Evolutionary conservation across 1,284 basidiomycete species (phyloP), one percentile per base, ranked within the genome.

Genomic region (Salmacisia buchloeana): DNA sequence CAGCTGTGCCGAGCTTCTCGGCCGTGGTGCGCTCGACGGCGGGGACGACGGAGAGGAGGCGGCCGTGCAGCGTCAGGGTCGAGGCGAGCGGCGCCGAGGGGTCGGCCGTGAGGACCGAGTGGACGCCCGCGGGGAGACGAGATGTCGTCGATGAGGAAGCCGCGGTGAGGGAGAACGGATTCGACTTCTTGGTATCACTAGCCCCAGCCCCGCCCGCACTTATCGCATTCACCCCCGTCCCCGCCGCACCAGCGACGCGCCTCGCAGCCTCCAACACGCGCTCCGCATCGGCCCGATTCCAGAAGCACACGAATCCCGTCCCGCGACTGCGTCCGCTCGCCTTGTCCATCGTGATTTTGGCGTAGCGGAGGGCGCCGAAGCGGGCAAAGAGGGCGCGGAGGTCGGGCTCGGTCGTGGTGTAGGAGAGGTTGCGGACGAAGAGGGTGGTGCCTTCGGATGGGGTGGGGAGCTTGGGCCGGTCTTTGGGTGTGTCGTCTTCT

Each of bases 281-380:
- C 72, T 94, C 89, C 3, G 94, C 94, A 68, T 94, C 89, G 65
- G 88, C 89, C 67, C 85, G 86, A 68, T 94, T 92, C 94, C 94
- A 97, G 82, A 96, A 97, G 80, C 93, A 97, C 0, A 90, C 92
- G 79, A 99, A 99, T 0, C 92, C 96, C 0, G 93, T 97, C 9
- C 96, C 96, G 56, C 92, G 85, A 34, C 93, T 92, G 57, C 92
- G 88, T 12, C 59, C 29, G 0, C 89, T 92, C 0, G 85, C 85
- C 18, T 83, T 84, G 75, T 98, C 96, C 81, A 94, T 84, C 0
- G 94, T 90, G 63, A 98, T 91, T 34, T 91, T 87, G 2, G 91
- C 94, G 80, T 98, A 99, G 27, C 93, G 88, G 23, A 99, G 83
- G 2, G 92, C 89, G 0, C 96, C 96, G 76, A 96, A 98, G 0